Conservation (phyloP, 768 basidiomycete species). For the Podaxis rugospora region DNA sequence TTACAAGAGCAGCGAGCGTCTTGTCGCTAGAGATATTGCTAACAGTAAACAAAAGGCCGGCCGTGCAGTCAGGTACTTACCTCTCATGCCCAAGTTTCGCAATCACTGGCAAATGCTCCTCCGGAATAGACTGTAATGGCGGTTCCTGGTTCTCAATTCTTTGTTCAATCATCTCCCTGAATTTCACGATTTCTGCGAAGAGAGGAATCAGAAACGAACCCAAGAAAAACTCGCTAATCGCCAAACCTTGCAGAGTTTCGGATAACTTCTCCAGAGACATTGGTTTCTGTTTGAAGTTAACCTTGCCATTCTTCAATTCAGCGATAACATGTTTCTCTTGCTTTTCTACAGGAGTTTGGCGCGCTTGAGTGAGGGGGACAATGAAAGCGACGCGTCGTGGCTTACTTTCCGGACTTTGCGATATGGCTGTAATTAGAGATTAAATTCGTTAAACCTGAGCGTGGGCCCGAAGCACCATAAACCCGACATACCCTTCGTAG, state of each 20-base stretch:
- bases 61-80: constrained; percentile 33
- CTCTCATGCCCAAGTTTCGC: constrained; percentile 86
- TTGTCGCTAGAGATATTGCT: constrained; percentile 56
- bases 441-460: background rate
- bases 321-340: constrained; percentile 39
- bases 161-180: constrained; percentile 66
- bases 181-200: constrained; percentile 64
- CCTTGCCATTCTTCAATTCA: constrained; percentile 75
- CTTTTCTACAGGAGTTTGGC: constrained; percentile 28
- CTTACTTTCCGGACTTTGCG: constrained; percentile 24
- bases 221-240: background rate
- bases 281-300: constrained; percentile 71
- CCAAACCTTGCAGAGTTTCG: constrained; percentile 75
- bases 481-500: background rate
- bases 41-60: background rate
- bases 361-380: constrained; percentile 18
- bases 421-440: background rate
- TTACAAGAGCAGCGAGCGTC: constrained; percentile 54
- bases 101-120: constrained; percentile 68
- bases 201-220: constrained; percentile 10
- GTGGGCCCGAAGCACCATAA: background rate
- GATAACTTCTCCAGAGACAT: constrained; percentile 73
- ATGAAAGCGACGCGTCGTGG: constrained; percentile 21
- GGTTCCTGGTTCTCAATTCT: constrained; percentile 41
- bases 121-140: constrained; percentile 57